A percentile compares a stretch with the other conserved stretches of the same genome.
phyloP scores from a whole-genome alignment of 805 yeast species.

The Wickerhamomyces rabaulensis region DNA sequence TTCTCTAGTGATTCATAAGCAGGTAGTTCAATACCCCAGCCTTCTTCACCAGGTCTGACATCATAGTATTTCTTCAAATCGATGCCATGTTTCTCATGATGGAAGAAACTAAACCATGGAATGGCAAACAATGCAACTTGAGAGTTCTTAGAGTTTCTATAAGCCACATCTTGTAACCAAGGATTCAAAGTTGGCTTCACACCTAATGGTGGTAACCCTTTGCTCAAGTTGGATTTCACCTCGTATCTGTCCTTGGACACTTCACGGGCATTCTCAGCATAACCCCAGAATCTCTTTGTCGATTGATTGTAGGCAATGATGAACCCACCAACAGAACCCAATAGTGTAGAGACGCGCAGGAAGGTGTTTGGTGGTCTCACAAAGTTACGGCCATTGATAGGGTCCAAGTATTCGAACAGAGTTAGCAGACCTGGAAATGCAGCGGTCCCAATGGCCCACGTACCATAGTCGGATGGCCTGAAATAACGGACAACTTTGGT shows the following conservation, averaged over 20 bases:
- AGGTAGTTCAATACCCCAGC: conserved; percentile 21
- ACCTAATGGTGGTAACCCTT: conserved; percentile 65
- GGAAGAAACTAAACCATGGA: conserved; percentile 80
- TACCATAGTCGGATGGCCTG: conserved; percentile 59
- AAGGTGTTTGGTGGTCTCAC: conserved; percentile 49
- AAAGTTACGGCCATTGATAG: conserved; percentile 38
- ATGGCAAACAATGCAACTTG: conserved; percentile 52
- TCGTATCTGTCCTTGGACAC: conserved; percentile 70
- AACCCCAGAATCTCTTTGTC: conserved; percentile 71
- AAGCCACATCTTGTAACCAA: conserved; percentile 68
- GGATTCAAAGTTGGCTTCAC: conserved; percentile 52
- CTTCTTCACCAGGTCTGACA: conserved; percentile 21
- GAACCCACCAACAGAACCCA: conserved; percentile 75
- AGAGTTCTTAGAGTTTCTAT: conserved; percentile 73
- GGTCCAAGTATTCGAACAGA: conserved; percentile 42
- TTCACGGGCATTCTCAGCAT: conserved; percentile 66
- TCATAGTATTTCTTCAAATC: conserved; percentile 47
- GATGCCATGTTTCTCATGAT: conserved; percentile 81
- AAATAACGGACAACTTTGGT: conserved; percentile 65
- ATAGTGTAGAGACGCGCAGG: conserved; percentile 52
- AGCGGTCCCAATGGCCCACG: conserved; percentile 42
- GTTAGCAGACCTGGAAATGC: conserved; percentile 44
- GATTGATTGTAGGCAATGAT: conserved; percentile 63
- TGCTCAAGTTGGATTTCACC: conserved; percentile 57
- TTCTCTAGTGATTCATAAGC: conserved; percentile 17